A percentile compares a stretch with the other conserved stretches of the same genome.
phyloP scores from a whole-genome alignment of 495 filamentous ascomycete species.

The Penicillium riverlandense region DNA sequence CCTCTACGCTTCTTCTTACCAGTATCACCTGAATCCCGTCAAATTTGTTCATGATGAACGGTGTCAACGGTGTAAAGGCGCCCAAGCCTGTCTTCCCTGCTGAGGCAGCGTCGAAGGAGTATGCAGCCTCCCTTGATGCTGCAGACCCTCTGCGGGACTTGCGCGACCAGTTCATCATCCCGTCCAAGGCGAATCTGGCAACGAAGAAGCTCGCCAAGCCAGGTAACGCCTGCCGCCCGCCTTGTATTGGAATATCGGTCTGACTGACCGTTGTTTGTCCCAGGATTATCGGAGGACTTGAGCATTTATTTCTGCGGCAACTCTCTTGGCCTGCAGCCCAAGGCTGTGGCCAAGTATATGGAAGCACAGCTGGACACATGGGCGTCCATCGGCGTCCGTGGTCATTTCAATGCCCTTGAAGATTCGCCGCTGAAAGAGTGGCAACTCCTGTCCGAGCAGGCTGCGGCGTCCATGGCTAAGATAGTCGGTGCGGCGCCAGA shows the following conservation, averaged over 20 bases:
- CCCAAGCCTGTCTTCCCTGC: constrained; percentile 28
- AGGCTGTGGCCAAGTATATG: constrained; percentile 61
- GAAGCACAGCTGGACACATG: constrained; percentile 77
- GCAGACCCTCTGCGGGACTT: constrained; percentile 61
- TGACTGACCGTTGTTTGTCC: not conserved
- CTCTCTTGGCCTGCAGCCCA: constrained; percentile 87
- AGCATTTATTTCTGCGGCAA: constrained; percentile 90
- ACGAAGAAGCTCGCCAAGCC: constrained; percentile 54
- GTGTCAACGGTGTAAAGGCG: constrained; percentile 8
- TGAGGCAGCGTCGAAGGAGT: constrained; percentile 37
- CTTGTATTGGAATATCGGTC: not conserved
- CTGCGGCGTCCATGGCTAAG: constrained; percentile 64
- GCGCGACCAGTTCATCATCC: constrained; percentile 75
- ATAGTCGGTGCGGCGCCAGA: constrained; percentile 70
- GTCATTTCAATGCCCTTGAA: constrained; percentile 77
- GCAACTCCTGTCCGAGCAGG: constrained; percentile 67
- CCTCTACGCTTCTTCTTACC: too few species aligned
- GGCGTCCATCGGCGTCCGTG: constrained; percentile 83
- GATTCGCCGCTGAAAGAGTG: constrained; percentile 71
- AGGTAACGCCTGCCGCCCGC: constrained; percentile 9
- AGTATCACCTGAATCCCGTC: too few species aligned
- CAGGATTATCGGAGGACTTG: constrained; percentile 37
- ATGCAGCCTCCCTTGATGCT: constrained; percentile 59
- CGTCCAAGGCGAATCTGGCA: constrained; percentile 69
- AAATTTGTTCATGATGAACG: constrained; percentile 2